Evolutionary conservation across 768 basidiomycete genomes (phyloP).

Genomic region (Lyophyllum shimeji): DNA sequence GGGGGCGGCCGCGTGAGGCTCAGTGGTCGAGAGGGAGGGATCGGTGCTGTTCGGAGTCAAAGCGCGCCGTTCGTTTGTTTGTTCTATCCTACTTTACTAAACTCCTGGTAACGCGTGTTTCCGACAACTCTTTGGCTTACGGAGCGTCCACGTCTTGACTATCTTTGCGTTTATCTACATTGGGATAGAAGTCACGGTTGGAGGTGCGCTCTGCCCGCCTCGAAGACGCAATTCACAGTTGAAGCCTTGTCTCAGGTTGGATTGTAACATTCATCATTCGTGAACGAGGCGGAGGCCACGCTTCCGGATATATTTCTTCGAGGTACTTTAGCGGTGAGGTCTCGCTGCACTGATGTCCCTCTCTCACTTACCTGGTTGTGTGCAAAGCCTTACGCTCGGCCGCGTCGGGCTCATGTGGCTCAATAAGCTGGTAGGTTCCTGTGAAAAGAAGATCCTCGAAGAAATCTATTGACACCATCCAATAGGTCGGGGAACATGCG

Average conservation of each 20-base stretch:
- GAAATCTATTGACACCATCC: not conserved
- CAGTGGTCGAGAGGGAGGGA: no score
- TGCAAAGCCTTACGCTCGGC: constrained; percentile 47
- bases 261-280: constrained; percentile 51
- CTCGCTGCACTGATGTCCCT: no score
- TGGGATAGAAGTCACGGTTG: constrained; percentile 52
- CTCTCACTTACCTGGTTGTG: not conserved
- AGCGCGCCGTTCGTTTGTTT: no score
- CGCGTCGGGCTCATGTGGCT: constrained; percentile 52
- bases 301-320: constrained; percentile 44
- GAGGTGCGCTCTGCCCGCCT: constrained; percentile 29
- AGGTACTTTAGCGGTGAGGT: constrained; percentile 24
- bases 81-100: no score
- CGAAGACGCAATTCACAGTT: not conserved
- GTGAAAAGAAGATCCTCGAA: not conserved
- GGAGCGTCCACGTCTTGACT: constrained; percentile 45
- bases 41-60: no score
- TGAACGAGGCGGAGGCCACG: constrained; percentile 43
- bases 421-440: constrained; percentile 36
- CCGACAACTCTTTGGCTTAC: constrained; percentile 43
- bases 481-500: constrained; percentile 32
- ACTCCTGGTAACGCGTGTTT: no score
- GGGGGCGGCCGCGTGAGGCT: not conserved
- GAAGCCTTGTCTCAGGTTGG: constrained; percentile 38
- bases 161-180: constrained; percentile 46